A percentile compares a stretch with the other conserved stretches of the same genome.
Evolutionary conservation across 2,329 filamentous ascomycete species (phyloP).

Genomic region (Beauveria australis): DNA sequence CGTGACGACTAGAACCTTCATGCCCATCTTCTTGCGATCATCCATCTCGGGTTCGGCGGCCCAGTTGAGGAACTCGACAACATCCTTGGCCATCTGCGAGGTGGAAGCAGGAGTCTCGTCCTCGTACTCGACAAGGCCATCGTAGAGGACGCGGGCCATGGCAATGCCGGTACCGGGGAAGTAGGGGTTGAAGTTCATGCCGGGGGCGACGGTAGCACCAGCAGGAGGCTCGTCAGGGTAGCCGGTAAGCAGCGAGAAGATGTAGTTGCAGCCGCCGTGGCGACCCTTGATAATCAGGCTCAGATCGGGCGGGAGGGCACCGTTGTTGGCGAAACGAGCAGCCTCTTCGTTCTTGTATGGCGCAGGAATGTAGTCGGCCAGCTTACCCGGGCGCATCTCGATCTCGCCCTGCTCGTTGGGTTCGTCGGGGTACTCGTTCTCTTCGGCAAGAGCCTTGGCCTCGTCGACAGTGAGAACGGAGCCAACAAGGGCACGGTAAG

Average conservation of each 20-base stretch:
- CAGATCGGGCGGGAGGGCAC: slow-evolving; percentile 94
- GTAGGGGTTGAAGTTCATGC: slow-evolving; percentile 99
- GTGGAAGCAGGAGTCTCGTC: slow-evolving; percentile 89
- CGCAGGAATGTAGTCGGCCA: slow-evolving; percentile 89
- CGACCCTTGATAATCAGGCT: slow-evolving; percentile 95
- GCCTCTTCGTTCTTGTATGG: slow-evolving; percentile 99
- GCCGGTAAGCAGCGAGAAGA: slow-evolving; percentile 92
- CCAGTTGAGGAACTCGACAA: slow-evolving; percentile 99
- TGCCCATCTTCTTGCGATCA: slow-evolving; percentile 98
- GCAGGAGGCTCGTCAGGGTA: slow-evolving; percentile 95
- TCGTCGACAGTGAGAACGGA: slow-evolving; percentile 92
- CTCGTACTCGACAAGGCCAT: slow-evolving; percentile 96
- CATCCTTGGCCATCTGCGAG: slow-evolving; percentile 99
- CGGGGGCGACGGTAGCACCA: slow-evolving; percentile 73
- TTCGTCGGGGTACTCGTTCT: slow-evolving; percentile 97
- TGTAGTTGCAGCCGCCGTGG: slow-evolving; percentile 97
- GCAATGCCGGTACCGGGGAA: slow-evolving; percentile 98
- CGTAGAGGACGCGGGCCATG: slow-evolving; percentile 97
- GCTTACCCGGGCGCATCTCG: slow-evolving; percentile 96
- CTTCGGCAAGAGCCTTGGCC: slow-evolving; percentile 93
- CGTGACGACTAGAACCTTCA: slow-evolving; percentile 84
- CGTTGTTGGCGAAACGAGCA: slow-evolving; percentile 94
- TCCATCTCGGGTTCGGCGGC: slow-evolving; percentile 98
- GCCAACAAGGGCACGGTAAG: slow-evolving; percentile 88
- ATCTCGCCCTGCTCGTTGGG: slow-evolving; percentile 97